A percentile compares a stretch with the other conserved stretches of the same genome.
Conservation (phyloP, 2,329 filamentous ascomycete genomes). For the Plenodomus tracheiphilus region DNA sequence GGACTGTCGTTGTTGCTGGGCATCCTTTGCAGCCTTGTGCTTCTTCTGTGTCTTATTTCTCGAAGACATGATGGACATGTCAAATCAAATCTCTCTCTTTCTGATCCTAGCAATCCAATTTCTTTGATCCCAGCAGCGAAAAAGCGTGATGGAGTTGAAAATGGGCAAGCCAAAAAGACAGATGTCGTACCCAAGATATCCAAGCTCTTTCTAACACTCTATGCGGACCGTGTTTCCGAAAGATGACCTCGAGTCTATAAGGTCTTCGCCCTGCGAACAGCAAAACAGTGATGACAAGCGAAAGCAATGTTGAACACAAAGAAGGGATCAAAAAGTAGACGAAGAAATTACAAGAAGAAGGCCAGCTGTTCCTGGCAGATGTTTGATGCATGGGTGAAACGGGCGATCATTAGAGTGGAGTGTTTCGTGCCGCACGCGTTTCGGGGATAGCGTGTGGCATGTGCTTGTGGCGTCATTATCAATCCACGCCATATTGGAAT, state of each 20-base stretch:
- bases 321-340: slow-evolving; percentile 10
- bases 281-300: slow-evolving; percentile 3
- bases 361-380: slow-evolving; percentile 37
- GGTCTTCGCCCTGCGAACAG: slow-evolving; percentile 26
- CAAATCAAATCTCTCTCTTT: slow-evolving; percentile 9
- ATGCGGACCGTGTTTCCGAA: slow-evolving; percentile 27
- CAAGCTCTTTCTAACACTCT: slow-evolving; percentile 15
- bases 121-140: not conserved
- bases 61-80: slow-evolving; percentile 31
- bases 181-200: slow-evolving; percentile 6
- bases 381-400: slow-evolving; percentile 42
- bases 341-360: slow-evolving; percentile 24
- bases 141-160: too few species aligned
- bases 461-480: slow-evolving; percentile 32
- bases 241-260: not conserved
- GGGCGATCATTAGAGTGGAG: slow-evolving; percentile 27
- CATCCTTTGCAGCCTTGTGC: slow-evolving; percentile 35
- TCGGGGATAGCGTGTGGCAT: slow-evolving; percentile 25
- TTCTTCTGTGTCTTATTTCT: slow-evolving; percentile 40
- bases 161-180: not conserved
- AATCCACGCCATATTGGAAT: slow-evolving; percentile 3
- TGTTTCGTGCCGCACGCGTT: slow-evolving; percentile 22
- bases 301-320: slow-evolving; percentile 7
- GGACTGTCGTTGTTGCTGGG: not conserved
- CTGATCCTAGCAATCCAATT: not conserved